Evolutionary conservation across 225 moss, liverwort and hornwort genomes (phyloP), one percentile per base, ranked within the genome.

Genomic region (Anthoceros angustus): DNA sequence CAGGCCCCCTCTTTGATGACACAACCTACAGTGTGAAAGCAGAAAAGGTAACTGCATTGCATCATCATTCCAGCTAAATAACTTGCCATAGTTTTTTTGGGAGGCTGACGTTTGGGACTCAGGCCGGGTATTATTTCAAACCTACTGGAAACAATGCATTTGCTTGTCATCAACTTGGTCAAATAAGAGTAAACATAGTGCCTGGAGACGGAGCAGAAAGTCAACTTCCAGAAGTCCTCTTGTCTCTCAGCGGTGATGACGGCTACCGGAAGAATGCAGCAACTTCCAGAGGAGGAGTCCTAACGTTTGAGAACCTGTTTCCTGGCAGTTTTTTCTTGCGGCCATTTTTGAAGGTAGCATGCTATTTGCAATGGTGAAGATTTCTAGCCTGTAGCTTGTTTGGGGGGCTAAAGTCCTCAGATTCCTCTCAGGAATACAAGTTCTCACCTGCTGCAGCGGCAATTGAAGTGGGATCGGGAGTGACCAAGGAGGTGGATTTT

Each of bases 311-410:
- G 50, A 77, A 86, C 66, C 86, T 92, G 39, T 92, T 92, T 60
- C 92, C 92, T 3, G 92, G 92, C 40, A 92, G 82, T 78, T 92
- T 88, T 70, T 92, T 87, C 71, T 84, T 92, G 21, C 87, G 92
- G 23, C 92, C 92, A 42, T 76, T 92, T 62, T 71, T 88, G 68
- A 92, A 92, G 80, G 86, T 82, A 73, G 25, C 21, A 42, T 18
- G 25, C 10, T 40, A 8, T 12, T 42, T 9, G 42, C 5, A 16
- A 63, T 21, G 12, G 23, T 63, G 38, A 14, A 21, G 39, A 42
- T 42, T 2, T 25, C 9, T 25, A 39, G 2, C 42, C 1, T 43
- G 18, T 42, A 41, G 10, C 24, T 62, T 39, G 61, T 69, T 62
- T 40, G 20, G 42, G 18, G 32, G 32, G 1, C 32, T 32, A 25